phyloP scores from a whole-genome alignment of 805 yeast genomes.

The Metschnikowia cerradonensis region DNA sequence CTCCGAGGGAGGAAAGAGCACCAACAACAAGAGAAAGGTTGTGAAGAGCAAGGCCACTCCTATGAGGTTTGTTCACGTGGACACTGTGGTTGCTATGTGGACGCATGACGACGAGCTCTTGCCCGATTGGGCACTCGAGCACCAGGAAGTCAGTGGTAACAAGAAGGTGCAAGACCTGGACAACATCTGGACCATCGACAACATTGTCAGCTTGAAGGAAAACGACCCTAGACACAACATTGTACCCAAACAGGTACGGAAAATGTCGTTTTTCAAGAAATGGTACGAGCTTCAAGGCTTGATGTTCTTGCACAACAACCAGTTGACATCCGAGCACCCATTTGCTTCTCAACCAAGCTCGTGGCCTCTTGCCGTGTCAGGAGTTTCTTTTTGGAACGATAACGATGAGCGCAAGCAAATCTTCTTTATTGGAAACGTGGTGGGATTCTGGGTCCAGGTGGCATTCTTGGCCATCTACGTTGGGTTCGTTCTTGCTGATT shows the following conservation, averaged over 20 bases:
- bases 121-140: conserved; percentile 94
- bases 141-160: conserved; percentile 93
- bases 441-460: conserved; percentile 88
- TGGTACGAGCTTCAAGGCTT: conserved; percentile 84
- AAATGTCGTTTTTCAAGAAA: conserved; percentile 72
- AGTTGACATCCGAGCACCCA: conserved; percentile 84
- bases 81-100: conserved; percentile 91
- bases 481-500: conserved; percentile 68
- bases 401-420: conserved; percentile 64
- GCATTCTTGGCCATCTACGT: conserved; percentile 57
- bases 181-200: conserved; percentile 74
- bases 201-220: conserved; percentile 51
- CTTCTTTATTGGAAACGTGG: conserved; percentile 82
- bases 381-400: conserved; percentile 96
- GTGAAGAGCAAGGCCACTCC: conserved; percentile 69
- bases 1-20: conserved; percentile 28
- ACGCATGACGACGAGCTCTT: conserved; percentile 76
- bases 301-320: conserved; percentile 93
- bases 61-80: conserved; percentile 73
- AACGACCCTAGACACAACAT: conserved; percentile 59
- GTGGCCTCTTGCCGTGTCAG: conserved; percentile 88
- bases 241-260: conserved; percentile 59
- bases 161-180: conserved; percentile 66
- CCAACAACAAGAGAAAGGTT: conserved; percentile 44
- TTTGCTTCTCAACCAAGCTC: conserved; percentile 87